phyloP scores from a whole-genome alignment of 495 filamentous ascomycete species.

The Penicillium daleae region DNA sequence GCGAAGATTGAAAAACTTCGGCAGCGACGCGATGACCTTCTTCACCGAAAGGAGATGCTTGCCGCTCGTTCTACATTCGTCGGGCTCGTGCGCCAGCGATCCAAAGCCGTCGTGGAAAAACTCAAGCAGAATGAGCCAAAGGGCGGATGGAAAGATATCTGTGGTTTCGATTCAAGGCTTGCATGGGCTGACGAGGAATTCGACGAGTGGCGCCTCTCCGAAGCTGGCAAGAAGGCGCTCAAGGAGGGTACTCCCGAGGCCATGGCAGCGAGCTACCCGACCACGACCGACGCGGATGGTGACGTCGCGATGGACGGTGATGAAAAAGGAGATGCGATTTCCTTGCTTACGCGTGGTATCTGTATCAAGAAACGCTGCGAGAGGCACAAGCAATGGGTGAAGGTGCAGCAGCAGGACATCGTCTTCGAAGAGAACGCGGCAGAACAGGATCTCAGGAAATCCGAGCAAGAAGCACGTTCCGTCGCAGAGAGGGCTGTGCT shows the following conservation, averaged over 20 bases:
- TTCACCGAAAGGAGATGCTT: constrained; percentile 49
- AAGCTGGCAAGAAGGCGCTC: constrained; percentile 45
- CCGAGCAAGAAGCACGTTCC: constrained; percentile 50
- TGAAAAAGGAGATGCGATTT: constrained; percentile 31
- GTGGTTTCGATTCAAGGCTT: constrained; percentile 66
- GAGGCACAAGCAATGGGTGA: constrained; percentile 56
- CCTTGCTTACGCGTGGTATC: constrained; percentile 47
- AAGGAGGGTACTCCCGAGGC: constrained; percentile 46
- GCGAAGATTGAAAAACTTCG: constrained; percentile 48
- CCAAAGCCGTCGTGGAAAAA: constrained; percentile 49
- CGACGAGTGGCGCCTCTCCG: constrained; percentile 53
- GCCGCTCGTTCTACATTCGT: constrained; percentile 49
- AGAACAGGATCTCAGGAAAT: constrained; percentile 42
- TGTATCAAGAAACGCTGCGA: constrained; percentile 58
- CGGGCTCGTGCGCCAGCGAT: constrained; percentile 45
- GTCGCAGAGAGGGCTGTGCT: constrained; percentile 53
- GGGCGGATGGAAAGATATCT: constrained; percentile 64
- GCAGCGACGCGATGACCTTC: constrained; percentile 39
- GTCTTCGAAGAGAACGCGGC: constrained; percentile 51
- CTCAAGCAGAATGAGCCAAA: constrained; percentile 54
- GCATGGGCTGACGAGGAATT: constrained; percentile 67
- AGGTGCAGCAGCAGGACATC: constrained; percentile 55
- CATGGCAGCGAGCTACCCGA: constrained; percentile 37
- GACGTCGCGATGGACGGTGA: constrained; percentile 40
- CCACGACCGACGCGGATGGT: constrained; percentile 38